Base-by-base conservation (phyloP, 2,329 filamentous ascomycete genomes). In the Trichoderma sp. region DNA sequence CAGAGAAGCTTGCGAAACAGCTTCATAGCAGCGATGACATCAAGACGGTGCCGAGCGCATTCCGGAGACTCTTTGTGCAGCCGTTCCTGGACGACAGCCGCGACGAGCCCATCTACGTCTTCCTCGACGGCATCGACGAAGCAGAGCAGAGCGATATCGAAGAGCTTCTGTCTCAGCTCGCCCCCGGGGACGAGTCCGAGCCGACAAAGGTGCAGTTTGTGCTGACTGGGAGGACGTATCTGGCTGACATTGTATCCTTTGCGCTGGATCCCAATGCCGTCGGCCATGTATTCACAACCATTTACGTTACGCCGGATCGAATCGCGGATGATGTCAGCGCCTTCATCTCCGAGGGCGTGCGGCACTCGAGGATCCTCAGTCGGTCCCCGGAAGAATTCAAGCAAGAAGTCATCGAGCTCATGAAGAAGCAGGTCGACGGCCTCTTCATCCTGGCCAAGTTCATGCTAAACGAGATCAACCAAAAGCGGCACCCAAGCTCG, bases 381-480 rank as follows among this genome's bases (percentile, higher is more conserved):
- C 73, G 74, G 0, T 75, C 74, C 12, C 68, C 70, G 5, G 65
- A 68, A 2, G 69, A 75, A 34, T 74, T 81, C 66, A 72, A 76
- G 65, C 68, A 75, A 15, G 74, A 78, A 39, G 75, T 83, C 4
- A 73, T 79, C 2, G 70, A 76, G 3, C 76, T 74, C 7, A 75
- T 83, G 70, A 74, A 74, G 4, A 74, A 74, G 6, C 77, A 79
- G 21, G 80, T 80, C 1, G 78, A 81, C 21, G 81, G 81, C 0
- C 75, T 83, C 19, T 83, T 83, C 67, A 80, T 83, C 21, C 75
- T 81, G 52, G 81, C 81, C 54, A 79, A 82, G 63, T 78, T 82
- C 51, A 83, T 83, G 81, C 64, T 85, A 3, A 79, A 79, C 5
- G 82, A 85, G 56, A 72, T 83, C 3, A 77, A 75, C 24, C 78